Conservation (phyloP, 768 basidiomycete species). For the Mycena indigotica region DNA sequence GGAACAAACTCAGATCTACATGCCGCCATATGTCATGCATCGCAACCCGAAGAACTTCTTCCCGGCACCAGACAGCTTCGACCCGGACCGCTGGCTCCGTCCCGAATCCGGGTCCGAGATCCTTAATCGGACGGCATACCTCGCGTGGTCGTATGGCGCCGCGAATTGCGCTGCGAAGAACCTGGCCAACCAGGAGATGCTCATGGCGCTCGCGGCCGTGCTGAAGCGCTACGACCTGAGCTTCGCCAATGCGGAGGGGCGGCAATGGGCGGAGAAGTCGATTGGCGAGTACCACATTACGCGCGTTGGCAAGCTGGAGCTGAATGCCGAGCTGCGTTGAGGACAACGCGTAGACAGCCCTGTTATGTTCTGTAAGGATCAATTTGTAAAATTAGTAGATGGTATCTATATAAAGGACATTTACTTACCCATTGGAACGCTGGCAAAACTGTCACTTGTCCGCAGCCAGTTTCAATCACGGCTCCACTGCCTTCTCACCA, state of each 20-base stretch:
- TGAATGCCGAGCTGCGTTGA: background rate
- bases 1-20: slow-evolving; percentile 44
- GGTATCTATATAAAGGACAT: too few relatives aligned
- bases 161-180: slow-evolving; percentile 44
- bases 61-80: slow-evolving; percentile 45
- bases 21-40: slow-evolving; percentile 47
- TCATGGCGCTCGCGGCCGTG: slow-evolving; percentile 38
- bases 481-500: too few relatives aligned
- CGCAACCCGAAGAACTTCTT: slow-evolving; percentile 50
- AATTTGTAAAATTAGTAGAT: too few relatives aligned
- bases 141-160: slow-evolving; percentile 46
- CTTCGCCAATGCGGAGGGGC: slow-evolving; percentile 20
- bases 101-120: slow-evolving; percentile 10
- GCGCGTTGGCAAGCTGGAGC: background rate
- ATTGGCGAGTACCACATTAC: background rate
- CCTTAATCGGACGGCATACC: slow-evolving; percentile 36
- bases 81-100: slow-evolving; percentile 43
- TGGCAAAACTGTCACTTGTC: too few relatives aligned
- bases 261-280: background rate
- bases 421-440: too few relatives aligned
- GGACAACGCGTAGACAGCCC: too few relatives aligned
- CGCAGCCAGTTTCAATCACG: too few relatives aligned
- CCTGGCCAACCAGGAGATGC: slow-evolving; percentile 44
- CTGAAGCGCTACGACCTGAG: slow-evolving; percentile 40
- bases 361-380: too few relatives aligned